A percentile compares a stretch with the other conserved stretches of the same genome.
These are phyloP conservation scores for Iris pallida DNA, from an alignment of 116 monocot species.

Conservation along the genomic window DNA sequence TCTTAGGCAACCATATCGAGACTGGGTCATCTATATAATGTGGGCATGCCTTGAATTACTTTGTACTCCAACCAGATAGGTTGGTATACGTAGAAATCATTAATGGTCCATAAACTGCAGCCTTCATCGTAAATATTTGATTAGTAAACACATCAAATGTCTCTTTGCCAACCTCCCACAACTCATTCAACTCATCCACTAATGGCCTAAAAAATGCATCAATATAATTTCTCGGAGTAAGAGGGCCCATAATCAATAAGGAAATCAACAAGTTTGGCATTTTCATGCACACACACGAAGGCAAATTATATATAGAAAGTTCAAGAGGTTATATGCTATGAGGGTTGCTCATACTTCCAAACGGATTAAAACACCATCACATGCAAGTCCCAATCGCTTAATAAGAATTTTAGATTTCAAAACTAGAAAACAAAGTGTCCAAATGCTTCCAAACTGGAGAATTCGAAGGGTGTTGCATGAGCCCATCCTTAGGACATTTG, in stretches of 20 bases:
- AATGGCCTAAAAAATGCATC: background rate
- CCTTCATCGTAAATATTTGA: background rate
- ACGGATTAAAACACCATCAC: background rate
- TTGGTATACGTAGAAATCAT: background rate
- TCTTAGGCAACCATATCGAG: no score
- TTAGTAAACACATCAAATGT: background rate
- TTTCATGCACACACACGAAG: background rate
- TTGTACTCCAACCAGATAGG: conserved; percentile 1
- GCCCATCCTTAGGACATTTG: background rate
- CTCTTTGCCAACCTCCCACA: background rate
- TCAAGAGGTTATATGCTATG: background rate
- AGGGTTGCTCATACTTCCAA: background rate
- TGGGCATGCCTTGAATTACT: background rate
- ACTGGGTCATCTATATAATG: background rate
- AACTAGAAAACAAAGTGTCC: background rate
- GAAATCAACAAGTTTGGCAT: background rate
- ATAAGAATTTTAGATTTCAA: background rate
- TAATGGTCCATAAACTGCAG: background rate
- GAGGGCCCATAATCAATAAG: background rate
- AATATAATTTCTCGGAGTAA: background rate
- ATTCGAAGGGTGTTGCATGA: background rate
- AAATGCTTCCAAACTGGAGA: background rate
- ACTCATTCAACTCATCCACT: background rate
- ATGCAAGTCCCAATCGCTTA: background rate
- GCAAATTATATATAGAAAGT: background rate